Conservation (phyloP, 176 grass and related monocot species). For the Zoysia japonica region DNA sequence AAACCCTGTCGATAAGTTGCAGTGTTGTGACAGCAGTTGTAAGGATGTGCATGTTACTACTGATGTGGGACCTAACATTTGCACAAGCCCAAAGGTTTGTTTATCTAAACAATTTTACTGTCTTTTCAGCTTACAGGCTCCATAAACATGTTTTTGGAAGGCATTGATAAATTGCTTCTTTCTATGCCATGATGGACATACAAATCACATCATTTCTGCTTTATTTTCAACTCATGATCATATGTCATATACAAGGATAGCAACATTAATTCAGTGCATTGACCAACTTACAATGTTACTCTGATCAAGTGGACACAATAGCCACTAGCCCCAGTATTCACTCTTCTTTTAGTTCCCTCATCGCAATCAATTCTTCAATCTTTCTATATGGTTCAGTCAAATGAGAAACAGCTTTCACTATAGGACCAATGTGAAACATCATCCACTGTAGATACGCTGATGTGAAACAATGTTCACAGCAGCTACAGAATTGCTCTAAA, state of each 20-base stretch:
- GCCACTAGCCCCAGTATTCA: not conserved
- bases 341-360: not conserved
- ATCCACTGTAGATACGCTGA: not conserved
- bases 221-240: not conserved
- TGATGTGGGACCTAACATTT: constrained; percentile 38
- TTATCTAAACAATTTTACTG: constrained; percentile 9
- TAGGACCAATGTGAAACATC: not conserved
- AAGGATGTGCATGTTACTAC: constrained; percentile 81
- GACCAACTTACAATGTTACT: not conserved
- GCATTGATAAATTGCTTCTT: constrained; percentile 7
- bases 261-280: not conserved
- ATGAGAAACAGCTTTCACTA: not conserved
- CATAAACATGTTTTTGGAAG: not conserved
- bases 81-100: constrained; percentile 56
- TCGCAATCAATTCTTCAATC: not conserved
- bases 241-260: not conserved
- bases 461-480: not conserved
- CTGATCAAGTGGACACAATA: not conserved
- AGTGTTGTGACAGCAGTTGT: constrained; percentile 60
- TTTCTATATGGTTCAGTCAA: not conserved
- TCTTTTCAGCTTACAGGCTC: constrained; percentile 7
- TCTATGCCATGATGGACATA: not conserved
- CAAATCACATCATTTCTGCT: no score
- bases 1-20: constrained; percentile 35
- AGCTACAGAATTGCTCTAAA: not conserved